A percentile compares a stretch with the other conserved stretches of the same genome.
phyloP scores from a whole-genome alignment of 1,284 basidiomycete genomes.

The Inonotus obliquus region DNA sequence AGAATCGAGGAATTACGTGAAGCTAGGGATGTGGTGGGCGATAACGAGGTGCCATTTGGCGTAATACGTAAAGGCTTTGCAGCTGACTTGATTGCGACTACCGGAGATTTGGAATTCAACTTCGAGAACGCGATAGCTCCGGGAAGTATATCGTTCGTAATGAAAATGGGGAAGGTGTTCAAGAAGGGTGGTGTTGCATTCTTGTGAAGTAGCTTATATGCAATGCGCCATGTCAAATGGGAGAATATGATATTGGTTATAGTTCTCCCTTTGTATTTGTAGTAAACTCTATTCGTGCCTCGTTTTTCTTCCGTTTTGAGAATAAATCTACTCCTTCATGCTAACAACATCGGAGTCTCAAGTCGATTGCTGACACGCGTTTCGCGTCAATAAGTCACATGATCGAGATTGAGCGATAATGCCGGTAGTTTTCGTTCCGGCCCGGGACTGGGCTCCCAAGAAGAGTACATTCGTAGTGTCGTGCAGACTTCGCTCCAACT shows the following conservation, averaged over 20 bases:
- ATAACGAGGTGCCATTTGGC: slow-evolving; percentile 58
- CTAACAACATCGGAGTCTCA: not conserved
- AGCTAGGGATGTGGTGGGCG: slow-evolving; percentile 33
- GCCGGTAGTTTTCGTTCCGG: not conserved
- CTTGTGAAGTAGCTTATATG: not conserved
- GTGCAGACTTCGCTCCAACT: not conserved
- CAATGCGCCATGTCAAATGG: not conserved
- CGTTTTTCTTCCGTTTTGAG: not conserved
- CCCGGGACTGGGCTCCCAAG: no score
- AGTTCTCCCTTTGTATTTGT: not conserved
- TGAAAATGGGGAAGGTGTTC: slow-evolving; percentile 52
- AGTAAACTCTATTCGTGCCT: not conserved
- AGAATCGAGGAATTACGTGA: slow-evolving; percentile 29
- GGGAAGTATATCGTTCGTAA: slow-evolving; percentile 46
- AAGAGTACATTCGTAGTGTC: no score
- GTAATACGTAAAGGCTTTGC: slow-evolving; percentile 47
- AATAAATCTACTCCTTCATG: not conserved
- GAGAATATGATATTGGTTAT: not conserved
- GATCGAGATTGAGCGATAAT: not conserved
- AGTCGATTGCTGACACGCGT: not conserved
- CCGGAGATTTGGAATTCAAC: slow-evolving; percentile 43
- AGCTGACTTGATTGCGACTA: slow-evolving; percentile 53
- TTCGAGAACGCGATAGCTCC: slow-evolving; percentile 45
- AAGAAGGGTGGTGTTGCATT: slow-evolving; percentile 35
- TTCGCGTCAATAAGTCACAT: not conserved